Base-by-base conservation (phyloP, 495 filamentous ascomycete genomes). In the Daldinia concentrica region DNA sequence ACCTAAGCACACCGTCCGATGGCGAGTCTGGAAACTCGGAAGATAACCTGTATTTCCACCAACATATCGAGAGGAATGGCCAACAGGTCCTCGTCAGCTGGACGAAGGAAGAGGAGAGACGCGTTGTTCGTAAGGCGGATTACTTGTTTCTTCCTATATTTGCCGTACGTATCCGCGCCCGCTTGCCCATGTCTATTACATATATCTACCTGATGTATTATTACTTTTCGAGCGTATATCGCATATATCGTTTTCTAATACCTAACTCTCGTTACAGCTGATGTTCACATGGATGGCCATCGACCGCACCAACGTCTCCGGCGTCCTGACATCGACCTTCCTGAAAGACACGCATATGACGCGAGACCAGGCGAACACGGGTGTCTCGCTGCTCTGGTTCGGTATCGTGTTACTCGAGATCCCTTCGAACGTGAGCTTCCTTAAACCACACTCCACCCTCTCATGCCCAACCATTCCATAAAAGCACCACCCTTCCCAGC, bases 221-320 rank as follows among this genome's bases (percentile, higher is more conserved):
- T n/a, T n/a, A n/a, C n/a, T n/a, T n/a, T n/a, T n/a, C n/a, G n/a
- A n/a, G n/a, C n/a, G n/a, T n/a, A 27, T 4, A 27, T 27, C 26
- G 26, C 1, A 2, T 27, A 2, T 4, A 4, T 27, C 26, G 26
- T 27, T 27, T 3, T 26, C 32, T 9, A 58, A 11, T 30, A 12
- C 43, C 37, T 50, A 32, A 60, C 58, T 34, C 7, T 22, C 36
- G 3, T n/a, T 6, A 9, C 19, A 69, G 66, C 51, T 69, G 14
- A 69, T 69, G 66, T 69, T 69, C 41, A 69, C 66, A 39, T 69
- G 66, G 66, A 69, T 69, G 66, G 66, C 66, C 15, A 69, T 69
- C 51, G 66, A 69, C 52, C 66, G 66, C 27, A 69, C 66, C 22
- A 69, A 69, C 17, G 66, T 69, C 51, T 69, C 66, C 14, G 66